Conservation (phyloP, 139 green algal species). For the Microglena sp. region DNA sequence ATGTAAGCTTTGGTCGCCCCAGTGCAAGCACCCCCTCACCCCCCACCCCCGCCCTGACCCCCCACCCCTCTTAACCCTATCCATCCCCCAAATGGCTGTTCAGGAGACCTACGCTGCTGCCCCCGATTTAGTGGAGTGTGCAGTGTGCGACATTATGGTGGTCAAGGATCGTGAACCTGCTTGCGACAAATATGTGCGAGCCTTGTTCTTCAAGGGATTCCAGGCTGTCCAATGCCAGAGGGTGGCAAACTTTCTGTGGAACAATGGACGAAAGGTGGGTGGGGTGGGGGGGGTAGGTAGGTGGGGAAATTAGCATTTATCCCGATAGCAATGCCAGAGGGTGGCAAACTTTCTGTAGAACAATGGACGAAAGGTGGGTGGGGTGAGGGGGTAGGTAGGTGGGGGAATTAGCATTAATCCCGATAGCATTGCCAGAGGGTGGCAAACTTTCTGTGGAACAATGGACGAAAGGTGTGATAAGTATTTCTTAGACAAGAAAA, state of each 20-base stretch:
- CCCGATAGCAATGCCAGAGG: background rate
- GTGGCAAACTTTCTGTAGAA: background rate
- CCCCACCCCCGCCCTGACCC: no score
- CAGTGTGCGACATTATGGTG: conserved; percentile 69
- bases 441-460: background rate
- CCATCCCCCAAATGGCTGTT: conserved; percentile 9
- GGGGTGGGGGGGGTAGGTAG: background rate
- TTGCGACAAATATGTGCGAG: conserved; percentile 75
- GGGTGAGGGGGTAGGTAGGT: background rate
- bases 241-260: conserved; percentile 74
- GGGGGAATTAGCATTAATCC: background rate
- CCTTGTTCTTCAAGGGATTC: conserved; percentile 91
- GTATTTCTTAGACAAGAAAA: no score
- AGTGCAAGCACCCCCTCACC: background rate
- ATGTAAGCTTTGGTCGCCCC: conserved; percentile 75
- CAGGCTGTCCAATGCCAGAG: conserved; percentile 84
- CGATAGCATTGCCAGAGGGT: conserved; percentile 2
- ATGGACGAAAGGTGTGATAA: conserved; percentile 7
- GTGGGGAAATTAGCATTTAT: conserved; percentile 1
- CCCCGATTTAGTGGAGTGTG: conserved; percentile 46
- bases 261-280: conserved; percentile 46
- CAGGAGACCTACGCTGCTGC: conserved; percentile 32
- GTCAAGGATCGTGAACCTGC: conserved; percentile 73
- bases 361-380: conserved; percentile 4
- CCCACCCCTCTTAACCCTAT: background rate